Evolutionary conservation across 257 asterid species (phyloP).

Genomic region (Galeopsis tetrahit): DNA sequence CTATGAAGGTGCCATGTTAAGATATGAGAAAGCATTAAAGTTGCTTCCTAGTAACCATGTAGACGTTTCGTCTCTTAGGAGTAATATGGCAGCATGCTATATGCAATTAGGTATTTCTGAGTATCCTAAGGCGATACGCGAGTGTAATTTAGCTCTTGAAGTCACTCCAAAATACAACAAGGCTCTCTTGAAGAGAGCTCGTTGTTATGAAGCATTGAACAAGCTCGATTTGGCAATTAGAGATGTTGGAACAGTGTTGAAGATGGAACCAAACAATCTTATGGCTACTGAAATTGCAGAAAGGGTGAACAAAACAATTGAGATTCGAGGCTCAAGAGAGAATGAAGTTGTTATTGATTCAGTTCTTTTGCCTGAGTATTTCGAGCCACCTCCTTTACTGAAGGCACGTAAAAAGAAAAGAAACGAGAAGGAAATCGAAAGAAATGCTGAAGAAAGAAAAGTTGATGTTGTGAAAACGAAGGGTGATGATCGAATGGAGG

Average conservation of each 20-base stretch:
- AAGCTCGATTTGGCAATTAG: slow-evolving; percentile 71
- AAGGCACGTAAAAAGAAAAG: slow-evolving; percentile 47
- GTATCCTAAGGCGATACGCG: slow-evolving; percentile 80
- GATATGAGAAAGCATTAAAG: slow-evolving; percentile 72
- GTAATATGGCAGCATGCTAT: slow-evolving; percentile 84
- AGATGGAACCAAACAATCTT: slow-evolving; percentile 74
- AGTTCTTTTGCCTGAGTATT: slow-evolving; percentile 53
- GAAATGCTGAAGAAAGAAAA: slow-evolving; percentile 29
- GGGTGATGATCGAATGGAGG: slow-evolving; percentile 36
- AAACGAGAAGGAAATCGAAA: slow-evolving; percentile 28
- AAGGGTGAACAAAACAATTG: slow-evolving; percentile 60
- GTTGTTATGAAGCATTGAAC: slow-evolving; percentile 88
- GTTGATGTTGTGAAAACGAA: slow-evolving; percentile 25
- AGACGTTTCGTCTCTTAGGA: slow-evolving; percentile 73
- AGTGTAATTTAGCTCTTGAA: slow-evolving; percentile 89
- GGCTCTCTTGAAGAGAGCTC: slow-evolving; percentile 84
- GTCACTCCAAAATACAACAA: slow-evolving; percentile 83
- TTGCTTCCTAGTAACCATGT: slow-evolving; percentile 82
- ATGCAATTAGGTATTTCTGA: slow-evolving; percentile 85
- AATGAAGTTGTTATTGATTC: slow-evolving; percentile 43
- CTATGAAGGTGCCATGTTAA: slow-evolving; percentile 73
- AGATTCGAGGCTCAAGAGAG: slow-evolving; percentile 42
- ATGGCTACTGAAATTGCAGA: slow-evolving; percentile 76
- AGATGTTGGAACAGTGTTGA: slow-evolving; percentile 66
- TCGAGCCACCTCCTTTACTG: slow-evolving; percentile 52